Base-by-base conservation (phyloP, 1,284 basidiomycete species). In the Hemileia vastatrix region DNA sequence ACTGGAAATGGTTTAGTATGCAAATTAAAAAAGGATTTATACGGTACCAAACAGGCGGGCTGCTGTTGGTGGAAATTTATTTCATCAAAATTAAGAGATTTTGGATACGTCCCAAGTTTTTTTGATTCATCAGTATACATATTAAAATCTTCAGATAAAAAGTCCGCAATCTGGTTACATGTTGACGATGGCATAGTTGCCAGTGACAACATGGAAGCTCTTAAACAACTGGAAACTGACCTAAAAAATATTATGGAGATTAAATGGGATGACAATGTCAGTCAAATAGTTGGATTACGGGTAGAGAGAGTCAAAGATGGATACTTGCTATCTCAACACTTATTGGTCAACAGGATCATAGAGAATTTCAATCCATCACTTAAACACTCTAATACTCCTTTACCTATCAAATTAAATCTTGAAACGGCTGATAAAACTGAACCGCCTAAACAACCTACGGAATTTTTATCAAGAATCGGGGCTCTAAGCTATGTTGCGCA, bases 91-190 rank as follows among this genome's bases (percentile, higher is more conserved):
- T 15, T 21, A 3, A 13, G 31, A 18, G 15, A 13, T 3, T 51
- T 19, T 19, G 15, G 4, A 4, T 51, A 24, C n/a, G n/a, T n/a
- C n/a, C n/a, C n/a, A n/a, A n/a, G n/a, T n/a, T n/a, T n/a, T n/a
- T n/a, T n/a, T n/a, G 49, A 51, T 8, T 19, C 23, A 21, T 19
- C n/a, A 9, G 27, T 52, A 52, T 21, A 52, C 13, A 18, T n/a
- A 3, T 52, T 27, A 9, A 2, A 5, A 2, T 27, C 27, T n/a
- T n/a, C n/a, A n/a, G n/a, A n/a, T n/a, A n/a, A n/a, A n/a, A n/a
- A n/a, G n/a, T n/a, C n/a, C n/a, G n/a, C n/a, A n/a, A 52, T 52
- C 24, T 52, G 50, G 50, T n/a, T 52, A 13, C 50, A 52, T 15
- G 50, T 52, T 4, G 50, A 52, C 18, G 50, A 52, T 31, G 50